Conservation (phyloP, 2,329 filamentous ascomycete genomes). For the Scopulariopsis brevicaulis region DNA sequence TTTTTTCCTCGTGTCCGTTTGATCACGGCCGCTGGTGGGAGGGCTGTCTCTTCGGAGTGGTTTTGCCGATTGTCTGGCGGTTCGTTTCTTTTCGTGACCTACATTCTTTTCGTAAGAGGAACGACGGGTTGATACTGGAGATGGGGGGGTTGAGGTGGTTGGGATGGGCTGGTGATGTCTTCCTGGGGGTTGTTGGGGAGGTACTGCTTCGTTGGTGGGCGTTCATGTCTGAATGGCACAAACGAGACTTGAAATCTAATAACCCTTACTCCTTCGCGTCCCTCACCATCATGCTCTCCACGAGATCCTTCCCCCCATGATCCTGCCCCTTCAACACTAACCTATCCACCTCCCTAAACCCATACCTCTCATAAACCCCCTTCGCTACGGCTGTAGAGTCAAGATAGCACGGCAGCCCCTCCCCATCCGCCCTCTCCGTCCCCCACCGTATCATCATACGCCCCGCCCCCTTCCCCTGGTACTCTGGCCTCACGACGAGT, state of each 20-base stretch:
- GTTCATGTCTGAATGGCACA: background rate
- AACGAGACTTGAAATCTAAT: background rate
- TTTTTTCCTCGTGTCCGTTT: slow-evolving; percentile 34
- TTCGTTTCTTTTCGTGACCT: slow-evolving; percentile 49
- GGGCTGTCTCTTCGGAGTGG: background rate
- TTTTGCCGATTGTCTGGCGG: slow-evolving; percentile 29
- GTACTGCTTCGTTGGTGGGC: background rate
- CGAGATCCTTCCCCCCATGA: background rate
- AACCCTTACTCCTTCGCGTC: background rate
- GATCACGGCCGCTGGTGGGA: slow-evolving; percentile 37
- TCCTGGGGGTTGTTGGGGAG: background rate
- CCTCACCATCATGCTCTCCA: slow-evolving; percentile 3
- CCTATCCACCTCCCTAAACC: slow-evolving; percentile 2
- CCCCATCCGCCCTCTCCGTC: slow-evolving; percentile 28
- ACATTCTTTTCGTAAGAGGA: slow-evolving; percentile 18
- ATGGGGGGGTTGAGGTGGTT: background rate
- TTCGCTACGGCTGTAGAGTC: background rate
- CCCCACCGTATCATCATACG: slow-evolving; percentile 35
- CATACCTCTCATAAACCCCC: slow-evolving; percentile 5
- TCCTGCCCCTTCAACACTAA: background rate
- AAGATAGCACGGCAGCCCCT: slow-evolving; percentile 6
- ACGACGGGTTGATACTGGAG: background rate
- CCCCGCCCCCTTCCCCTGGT: slow-evolving; percentile 33
- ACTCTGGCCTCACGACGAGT: slow-evolving; percentile 26
- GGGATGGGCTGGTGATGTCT: background rate